Evolutionary conservation across 2,329 filamentous ascomycete species (phyloP).

Genomic region (Cephalotrichum gorgonifer): DNA sequence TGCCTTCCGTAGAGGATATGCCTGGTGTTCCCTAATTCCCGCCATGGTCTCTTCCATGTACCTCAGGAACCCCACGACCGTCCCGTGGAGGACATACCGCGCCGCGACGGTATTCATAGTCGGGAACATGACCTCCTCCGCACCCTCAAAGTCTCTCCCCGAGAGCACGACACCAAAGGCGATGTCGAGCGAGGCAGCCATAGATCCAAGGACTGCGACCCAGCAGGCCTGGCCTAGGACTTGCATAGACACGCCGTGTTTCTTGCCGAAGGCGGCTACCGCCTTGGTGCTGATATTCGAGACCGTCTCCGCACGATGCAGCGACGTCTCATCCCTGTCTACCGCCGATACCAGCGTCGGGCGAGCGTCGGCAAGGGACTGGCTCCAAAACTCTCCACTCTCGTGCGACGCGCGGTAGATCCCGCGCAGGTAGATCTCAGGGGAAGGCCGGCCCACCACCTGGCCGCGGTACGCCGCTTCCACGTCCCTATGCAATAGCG

Average conservation of each 20-base stretch:
- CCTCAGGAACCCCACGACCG: constrained; percentile 49
- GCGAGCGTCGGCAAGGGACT: constrained; percentile 45
- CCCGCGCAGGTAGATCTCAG: constrained; percentile 37
- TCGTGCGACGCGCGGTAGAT: background rate
- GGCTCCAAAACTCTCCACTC: constrained; percentile 55
- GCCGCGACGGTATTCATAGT: constrained; percentile 86
- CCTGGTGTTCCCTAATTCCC: constrained; percentile 59
- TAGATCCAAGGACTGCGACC: constrained; percentile 57
- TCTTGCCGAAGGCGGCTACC: constrained; percentile 49
- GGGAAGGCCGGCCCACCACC: constrained; percentile 30
- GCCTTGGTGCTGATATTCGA: background rate
- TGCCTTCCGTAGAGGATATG: constrained; percentile 65
- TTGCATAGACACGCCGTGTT: constrained; percentile 61
- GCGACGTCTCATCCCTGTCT: background rate
- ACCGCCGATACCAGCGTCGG: constrained; percentile 21
- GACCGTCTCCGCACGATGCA: background rate
- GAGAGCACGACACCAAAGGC: constrained; percentile 76
- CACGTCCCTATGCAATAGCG: constrained; percentile 63
- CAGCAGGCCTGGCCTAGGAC: constrained; percentile 68
- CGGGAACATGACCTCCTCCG: constrained; percentile 65
- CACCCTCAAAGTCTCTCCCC: constrained; percentile 65
- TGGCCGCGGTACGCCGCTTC: constrained; percentile 47
- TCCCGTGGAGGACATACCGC: constrained; percentile 62
- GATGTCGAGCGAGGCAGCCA: constrained; percentile 58
- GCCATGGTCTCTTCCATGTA: constrained; percentile 65